Conservation (phyloP, 371 early-diverging fungal species). For the Entomophthora muscae region DNA sequence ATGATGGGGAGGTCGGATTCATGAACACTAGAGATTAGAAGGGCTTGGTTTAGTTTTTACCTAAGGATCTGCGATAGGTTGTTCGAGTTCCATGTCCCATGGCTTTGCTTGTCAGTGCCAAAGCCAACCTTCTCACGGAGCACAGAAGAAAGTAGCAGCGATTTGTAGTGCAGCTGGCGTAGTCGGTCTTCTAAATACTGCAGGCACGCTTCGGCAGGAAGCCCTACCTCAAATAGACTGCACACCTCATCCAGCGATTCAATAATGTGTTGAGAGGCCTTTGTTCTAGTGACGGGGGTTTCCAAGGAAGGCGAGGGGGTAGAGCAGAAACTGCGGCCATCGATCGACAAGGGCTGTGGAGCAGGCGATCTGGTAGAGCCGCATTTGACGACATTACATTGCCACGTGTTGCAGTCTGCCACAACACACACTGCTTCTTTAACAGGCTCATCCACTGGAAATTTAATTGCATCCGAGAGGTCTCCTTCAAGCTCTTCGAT, state of each 20-base stretch:
- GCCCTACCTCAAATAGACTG: not conserved
- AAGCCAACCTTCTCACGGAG: not conserved
- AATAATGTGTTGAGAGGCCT: not conserved
- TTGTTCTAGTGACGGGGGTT: not conserved
- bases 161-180: constrained; percentile 1
- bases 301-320: not conserved
- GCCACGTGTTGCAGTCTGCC: constrained; percentile 31
- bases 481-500: constrained; percentile 29
- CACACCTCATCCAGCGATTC: not conserved
- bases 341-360: not conserved
- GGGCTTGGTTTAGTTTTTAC: not conserved
- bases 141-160: not conserved
- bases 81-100: not conserved
- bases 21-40: not conserved
- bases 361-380: not conserved
- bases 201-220: constrained; percentile 5
- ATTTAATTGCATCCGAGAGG: constrained; percentile 22
- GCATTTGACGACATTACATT: constrained; percentile 9
- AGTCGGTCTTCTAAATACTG: constrained; percentile 1
- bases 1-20: constrained; percentile 4
- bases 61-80: not conserved
- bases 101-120: not conserved
- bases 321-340: not conserved
- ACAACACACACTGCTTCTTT: constrained; percentile 28
- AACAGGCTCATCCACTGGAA: constrained; percentile 15